Conservation (phyloP, 768 basidiomycete genomes). For the Collybia sordida region DNA sequence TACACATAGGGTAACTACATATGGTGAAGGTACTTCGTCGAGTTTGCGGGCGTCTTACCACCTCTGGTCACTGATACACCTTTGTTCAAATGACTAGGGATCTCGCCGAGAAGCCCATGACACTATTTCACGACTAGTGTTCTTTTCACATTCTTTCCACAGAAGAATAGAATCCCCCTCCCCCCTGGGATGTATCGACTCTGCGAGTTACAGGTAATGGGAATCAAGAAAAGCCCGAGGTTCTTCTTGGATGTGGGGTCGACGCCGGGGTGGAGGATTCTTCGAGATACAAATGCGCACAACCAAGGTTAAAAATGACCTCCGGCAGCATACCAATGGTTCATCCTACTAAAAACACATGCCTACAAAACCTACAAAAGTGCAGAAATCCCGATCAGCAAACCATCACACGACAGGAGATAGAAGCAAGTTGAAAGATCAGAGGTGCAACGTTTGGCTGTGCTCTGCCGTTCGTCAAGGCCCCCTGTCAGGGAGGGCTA, state of each 20-base stretch:
- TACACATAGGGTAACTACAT: no score
- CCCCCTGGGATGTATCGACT: neutral
- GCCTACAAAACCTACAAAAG: neutral
- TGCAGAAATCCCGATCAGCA: constrained; percentile 1
- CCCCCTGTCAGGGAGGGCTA: constrained; percentile 11
- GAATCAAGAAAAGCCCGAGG: neutral
- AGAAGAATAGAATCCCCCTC: neutral
- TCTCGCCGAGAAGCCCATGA: neutral
- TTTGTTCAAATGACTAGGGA: neutral
- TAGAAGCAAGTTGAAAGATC: constrained; percentile 1
- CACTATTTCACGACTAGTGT: neutral
- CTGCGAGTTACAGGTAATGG: neutral
- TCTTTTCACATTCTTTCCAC: neutral
- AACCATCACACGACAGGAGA: constrained; percentile 1
- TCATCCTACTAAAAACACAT: neutral
- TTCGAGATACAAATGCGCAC: no score
- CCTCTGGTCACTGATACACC: neutral
- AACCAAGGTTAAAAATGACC: neutral
- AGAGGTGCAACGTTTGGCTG: constrained; percentile 22
- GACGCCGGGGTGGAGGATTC: no score
- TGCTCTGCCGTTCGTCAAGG: constrained; percentile 21
- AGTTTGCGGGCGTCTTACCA: neutral
- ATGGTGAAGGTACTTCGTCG: no score
- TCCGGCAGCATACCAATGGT: neutral
- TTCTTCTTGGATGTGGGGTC: no score